A percentile compares a stretch with the other conserved stretches of the same genome.
Evolutionary conservation across 192 early-diverging fungal genomes (phyloP).

Genomic region (Backusella sp.): DNA sequence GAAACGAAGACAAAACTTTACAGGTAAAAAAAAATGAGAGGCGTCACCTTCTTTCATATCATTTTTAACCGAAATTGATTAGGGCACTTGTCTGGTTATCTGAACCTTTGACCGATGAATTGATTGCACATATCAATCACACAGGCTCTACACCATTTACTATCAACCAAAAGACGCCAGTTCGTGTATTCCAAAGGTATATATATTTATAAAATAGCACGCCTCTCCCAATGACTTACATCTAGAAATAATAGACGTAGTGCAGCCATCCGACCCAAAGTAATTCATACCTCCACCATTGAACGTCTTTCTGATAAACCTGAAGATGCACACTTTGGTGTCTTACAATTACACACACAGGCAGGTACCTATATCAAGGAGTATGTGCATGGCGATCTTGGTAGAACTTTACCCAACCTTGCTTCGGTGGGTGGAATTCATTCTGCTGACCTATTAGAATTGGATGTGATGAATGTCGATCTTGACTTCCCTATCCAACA

Average conservation of each 20-base stretch:
- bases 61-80: not conserved
- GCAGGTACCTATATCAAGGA: conserved; percentile 96
- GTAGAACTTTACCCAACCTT: conserved; percentile 78
- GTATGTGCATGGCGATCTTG: conserved; percentile 93
- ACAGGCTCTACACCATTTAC: conserved; percentile 44
- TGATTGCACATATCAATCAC: conserved; percentile 54
- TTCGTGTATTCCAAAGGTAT: conserved; percentile 72
- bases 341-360: conserved; percentile 71
- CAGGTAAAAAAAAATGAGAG: conserved; percentile 19
- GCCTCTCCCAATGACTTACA: not conserved
- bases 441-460: conserved; percentile 69
- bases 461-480: conserved; percentile 86
- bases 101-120: conserved; percentile 44
- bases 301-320: not conserved
- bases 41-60: not conserved
- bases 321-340: conserved; percentile 45
- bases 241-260: not conserved
- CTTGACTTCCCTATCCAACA: conserved; percentile 78
- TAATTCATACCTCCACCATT: conserved; percentile 14
- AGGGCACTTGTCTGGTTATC: conserved; percentile 72
- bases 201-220: not conserved
- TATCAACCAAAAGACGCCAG: conserved; percentile 68
- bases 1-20: conserved; percentile 74
- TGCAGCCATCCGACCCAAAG: conserved; percentile 19
- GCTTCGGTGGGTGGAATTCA: conserved; percentile 53